Conservation (phyloP, 768 basidiomycete genomes). For the Hygrocybe coccinea region DNA sequence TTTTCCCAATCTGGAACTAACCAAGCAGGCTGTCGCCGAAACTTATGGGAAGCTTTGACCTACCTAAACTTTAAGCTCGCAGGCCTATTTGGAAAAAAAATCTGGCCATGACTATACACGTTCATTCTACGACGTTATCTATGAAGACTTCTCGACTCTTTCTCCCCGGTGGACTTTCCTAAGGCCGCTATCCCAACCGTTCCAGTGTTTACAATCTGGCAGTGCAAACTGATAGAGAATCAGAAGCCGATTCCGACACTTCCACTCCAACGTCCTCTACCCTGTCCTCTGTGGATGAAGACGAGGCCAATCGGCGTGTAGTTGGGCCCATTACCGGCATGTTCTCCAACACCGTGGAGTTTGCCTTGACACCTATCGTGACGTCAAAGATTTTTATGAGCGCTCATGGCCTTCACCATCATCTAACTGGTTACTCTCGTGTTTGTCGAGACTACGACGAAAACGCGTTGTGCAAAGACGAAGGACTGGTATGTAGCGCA, state of each 20-base stretch:
- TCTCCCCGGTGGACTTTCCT: no score
- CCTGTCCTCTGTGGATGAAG: slow-evolving; percentile 50
- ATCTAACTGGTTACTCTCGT: slow-evolving; percentile 29
- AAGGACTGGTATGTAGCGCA: slow-evolving; percentile 53
- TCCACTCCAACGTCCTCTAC: slow-evolving; percentile 32
- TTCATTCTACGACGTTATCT: no score
- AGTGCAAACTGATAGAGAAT: slow-evolving; percentile 17
- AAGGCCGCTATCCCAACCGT: slow-evolving; percentile 15
- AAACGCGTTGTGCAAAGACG: slow-evolving; percentile 62
- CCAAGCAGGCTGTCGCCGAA: no score
- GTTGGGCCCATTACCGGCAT: slow-evolving; percentile 53
- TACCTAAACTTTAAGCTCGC: no score
- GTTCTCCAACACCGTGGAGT: slow-evolving; percentile 45
- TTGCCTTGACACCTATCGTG: slow-evolving; percentile 9
- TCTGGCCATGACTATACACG: no score
- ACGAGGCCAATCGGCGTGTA: slow-evolving; percentile 56
- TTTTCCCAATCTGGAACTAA: no score
- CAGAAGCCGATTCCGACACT: slow-evolving; percentile 21
- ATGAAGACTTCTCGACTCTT: no score
- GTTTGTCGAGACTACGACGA: slow-evolving; percentile 40
- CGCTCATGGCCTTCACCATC: no score
- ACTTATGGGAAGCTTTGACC: background rate
- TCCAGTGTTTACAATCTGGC: slow-evolving; percentile 1
- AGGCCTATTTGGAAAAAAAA: no score
- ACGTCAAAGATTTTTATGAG: no score